Evolutionary conservation across 257 asterid species (phyloP).

Genomic region (Solanum megistacrolobum): DNA sequence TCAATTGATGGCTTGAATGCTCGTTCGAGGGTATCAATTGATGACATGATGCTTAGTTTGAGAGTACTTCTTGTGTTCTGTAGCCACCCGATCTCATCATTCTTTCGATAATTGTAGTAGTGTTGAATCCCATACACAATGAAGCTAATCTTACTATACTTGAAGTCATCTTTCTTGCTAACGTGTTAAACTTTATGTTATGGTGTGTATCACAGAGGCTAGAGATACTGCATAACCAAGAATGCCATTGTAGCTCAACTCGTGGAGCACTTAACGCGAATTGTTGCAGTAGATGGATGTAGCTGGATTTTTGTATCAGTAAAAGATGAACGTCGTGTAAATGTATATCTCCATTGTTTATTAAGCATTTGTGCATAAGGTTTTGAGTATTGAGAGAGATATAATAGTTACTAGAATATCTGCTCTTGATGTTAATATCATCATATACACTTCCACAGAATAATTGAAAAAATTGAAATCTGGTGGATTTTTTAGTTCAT

Average conservation of each 20-base stretch:
- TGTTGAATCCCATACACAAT: background rate
- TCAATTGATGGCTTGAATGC: background rate
- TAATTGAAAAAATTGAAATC: background rate
- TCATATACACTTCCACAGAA: background rate
- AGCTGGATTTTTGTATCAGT: background rate
- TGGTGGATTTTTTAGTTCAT: background rate
- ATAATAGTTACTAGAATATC: background rate
- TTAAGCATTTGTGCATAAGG: background rate
- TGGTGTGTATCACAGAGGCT: slow-evolving; percentile 10
- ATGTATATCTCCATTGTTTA: background rate
- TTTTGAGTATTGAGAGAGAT: background rate
- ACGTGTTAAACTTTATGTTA: background rate
- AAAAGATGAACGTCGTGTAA: background rate
- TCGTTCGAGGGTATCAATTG: background rate
- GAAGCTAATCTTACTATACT: background rate
- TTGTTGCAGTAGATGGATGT: background rate
- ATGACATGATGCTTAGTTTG: background rate
- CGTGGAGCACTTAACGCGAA: background rate
- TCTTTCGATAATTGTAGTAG: background rate
- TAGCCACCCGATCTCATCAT: background rate
- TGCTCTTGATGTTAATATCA: background rate
- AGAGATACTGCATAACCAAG: slow-evolving; percentile 7
- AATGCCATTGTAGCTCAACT: slow-evolving; percentile 3
- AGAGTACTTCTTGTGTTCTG: background rate
- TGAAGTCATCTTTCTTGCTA: background rate